Evolutionary conservation across 2,329 filamentous ascomycete genomes (phyloP), one percentile per base, ranked within the genome.

Genomic region (Fusarium falciforme): DNA sequence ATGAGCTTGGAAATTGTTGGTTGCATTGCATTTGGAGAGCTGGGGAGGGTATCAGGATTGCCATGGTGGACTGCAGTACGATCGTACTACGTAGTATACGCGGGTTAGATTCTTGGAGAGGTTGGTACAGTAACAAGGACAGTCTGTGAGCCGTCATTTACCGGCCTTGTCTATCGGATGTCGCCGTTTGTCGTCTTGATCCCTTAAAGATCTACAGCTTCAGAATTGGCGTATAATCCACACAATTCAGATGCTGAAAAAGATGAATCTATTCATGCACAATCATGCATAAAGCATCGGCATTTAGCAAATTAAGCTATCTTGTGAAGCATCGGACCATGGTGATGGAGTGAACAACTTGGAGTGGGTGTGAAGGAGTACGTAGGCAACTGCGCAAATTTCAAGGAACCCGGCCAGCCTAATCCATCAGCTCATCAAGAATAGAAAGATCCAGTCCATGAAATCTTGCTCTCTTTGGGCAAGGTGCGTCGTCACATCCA

Each of bases 401-500:
- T 54, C 47, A 54, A 31, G 47, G 27, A 25, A 17, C 27, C 35
- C 5, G 11, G 5, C 17, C 20, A 62, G 44, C 27, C 60, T 9
- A 61, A 27, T 42, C 38, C 12, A 61, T 29, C 8, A 63, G 35
- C n/a, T 35, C 55, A 58, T 54, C 16, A 22, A 16, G n/a, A 42
- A 17, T 33, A 55, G 7, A 27, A 40, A 55, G 35, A 35, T 33
- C 47, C 54, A 57, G 22, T 55, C 14, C 40, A 8, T 33, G 40
- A 31, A 54, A 42, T 16, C 11, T 47, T 67, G 62, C 52, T 61
- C 52, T 33, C n/a, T 22, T 33, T 22, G 27, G 69, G 67, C 58
- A 54, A 60, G 58, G 44, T 64, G 33, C 60, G 20, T 44, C 47
- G 25, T n/a, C 22, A 38, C 17, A 31, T 40, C 49, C 68, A 72